A percentile compares a stretch with the other conserved stretches of the same genome.
Evolutionary conservation across 371 early-diverging fungal genomes (phyloP).

Genomic region (Apophysomyces trapeziformis): DNA sequence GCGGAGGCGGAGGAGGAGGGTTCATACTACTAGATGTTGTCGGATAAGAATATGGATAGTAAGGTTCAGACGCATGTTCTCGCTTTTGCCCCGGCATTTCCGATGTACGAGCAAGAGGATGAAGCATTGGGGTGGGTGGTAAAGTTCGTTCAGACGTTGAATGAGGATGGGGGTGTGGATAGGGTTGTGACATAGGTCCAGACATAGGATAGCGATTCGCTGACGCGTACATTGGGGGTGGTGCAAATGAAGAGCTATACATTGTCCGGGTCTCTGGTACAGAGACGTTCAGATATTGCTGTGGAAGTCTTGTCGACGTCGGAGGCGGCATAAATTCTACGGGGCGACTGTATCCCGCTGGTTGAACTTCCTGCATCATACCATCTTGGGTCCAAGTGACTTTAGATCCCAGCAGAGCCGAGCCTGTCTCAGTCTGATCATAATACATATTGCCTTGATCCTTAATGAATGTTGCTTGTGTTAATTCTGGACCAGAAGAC

Average conservation of each 20-base stretch:
- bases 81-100: slow-evolving; percentile 5
- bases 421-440: slow-evolving; percentile 6
- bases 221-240: neutral
- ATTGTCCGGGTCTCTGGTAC: neutral
- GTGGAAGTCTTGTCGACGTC: slow-evolving; percentile 1
- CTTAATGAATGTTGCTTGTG: neutral
- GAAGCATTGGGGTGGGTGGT: slow-evolving; percentile 3
- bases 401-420: slow-evolving; percentile 14
- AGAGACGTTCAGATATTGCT: neutral
- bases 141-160: slow-evolving; percentile 10
- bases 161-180: slow-evolving; percentile 10
- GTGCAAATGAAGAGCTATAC: slow-evolving; percentile 1
- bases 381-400: slow-evolving; percentile 31
- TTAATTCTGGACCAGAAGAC: neutral
- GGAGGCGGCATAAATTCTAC: slow-evolving; percentile 3
- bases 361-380: slow-evolving; percentile 5
- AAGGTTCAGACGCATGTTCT: slow-evolving; percentile 1
- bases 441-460: neutral
- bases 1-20: neutral
- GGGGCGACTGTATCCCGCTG: slow-evolving; percentile 10
- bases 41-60: slow-evolving; percentile 22
- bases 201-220: neutral
- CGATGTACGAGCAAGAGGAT: slow-evolving; percentile 16
- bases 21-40: neutral
- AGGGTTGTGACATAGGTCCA: neutral